phyloP scores from a whole-genome alignment of 164 flowering plant species.

The Magnolia sinica region DNA sequence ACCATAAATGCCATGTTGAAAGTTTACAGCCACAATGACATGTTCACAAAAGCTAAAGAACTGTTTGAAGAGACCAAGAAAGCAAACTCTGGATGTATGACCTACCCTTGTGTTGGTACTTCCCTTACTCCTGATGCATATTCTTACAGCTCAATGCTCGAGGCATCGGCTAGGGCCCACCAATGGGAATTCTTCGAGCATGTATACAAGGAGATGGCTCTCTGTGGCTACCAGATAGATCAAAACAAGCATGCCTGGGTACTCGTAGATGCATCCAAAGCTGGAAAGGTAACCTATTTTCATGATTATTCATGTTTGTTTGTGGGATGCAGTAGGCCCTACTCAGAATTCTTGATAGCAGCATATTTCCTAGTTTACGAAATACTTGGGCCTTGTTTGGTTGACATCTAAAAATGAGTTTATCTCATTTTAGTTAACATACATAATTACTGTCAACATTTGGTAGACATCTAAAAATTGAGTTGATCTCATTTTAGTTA shows the following conservation, averaged over 20 bases:
- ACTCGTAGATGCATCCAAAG: slow-evolving; percentile 78
- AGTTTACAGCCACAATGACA: slow-evolving; percentile 72
- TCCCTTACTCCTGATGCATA: slow-evolving; percentile 48
- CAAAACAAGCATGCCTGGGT: slow-evolving; percentile 58
- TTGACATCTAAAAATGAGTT: too few species aligned
- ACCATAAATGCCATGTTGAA: slow-evolving; percentile 80
- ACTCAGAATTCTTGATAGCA: too few species aligned
- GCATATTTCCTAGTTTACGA: too few species aligned
- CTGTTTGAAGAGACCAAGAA: slow-evolving; percentile 62
- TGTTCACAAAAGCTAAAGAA: slow-evolving; percentile 76
- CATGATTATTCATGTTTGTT: not conserved
- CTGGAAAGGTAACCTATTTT: slow-evolving; percentile 65
- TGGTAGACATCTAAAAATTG: too few species aligned
- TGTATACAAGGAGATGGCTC: slow-evolving; percentile 83
- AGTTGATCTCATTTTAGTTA: too few species aligned
- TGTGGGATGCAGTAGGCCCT: too few species aligned
- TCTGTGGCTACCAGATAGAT: slow-evolving; percentile 65
- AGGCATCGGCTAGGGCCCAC: slow-evolving; percentile 70
- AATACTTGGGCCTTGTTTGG: too few species aligned
- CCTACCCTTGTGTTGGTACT: slow-evolving; percentile 7
- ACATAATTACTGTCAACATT: too few species aligned
- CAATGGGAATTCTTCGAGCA: slow-evolving; percentile 97
- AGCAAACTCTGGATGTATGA: slow-evolving; percentile 9
- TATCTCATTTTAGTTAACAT: too few species aligned
- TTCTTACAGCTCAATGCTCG: slow-evolving; percentile 71